These are phyloP conservation scores for Saturnispora quitensis DNA, from an alignment of 805 yeast genomes.

Conservation along the genomic window DNA sequence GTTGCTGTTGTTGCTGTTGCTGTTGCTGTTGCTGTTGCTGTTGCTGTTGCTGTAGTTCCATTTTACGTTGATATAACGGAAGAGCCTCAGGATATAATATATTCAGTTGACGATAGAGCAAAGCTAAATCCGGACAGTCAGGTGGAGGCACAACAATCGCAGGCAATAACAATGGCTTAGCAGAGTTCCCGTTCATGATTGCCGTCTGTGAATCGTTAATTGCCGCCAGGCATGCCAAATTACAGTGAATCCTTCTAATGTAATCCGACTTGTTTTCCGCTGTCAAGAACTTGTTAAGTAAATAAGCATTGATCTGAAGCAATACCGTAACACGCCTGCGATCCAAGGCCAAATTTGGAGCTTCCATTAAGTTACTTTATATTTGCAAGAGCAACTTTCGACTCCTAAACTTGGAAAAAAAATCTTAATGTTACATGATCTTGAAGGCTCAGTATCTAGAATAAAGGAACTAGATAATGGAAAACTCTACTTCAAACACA, in stretches of 20 bases:
- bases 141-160: constrained; percentile 45
- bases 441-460: not conserved
- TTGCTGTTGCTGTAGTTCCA: constrained; percentile 14
- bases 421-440: not conserved
- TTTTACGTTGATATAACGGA: constrained; percentile 22
- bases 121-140: constrained; percentile 44
- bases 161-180: constrained; percentile 26
- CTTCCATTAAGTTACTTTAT: not conserved
- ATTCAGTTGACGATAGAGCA: constrained; percentile 31
- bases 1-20: constrained; percentile 8
- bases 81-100: constrained; percentile 44
- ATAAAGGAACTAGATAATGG: not conserved
- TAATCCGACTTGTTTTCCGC: constrained; percentile 26
- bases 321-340: constrained; percentile 28
- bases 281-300: constrained; percentile 25
- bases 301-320: constrained; percentile 28
- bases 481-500: not conserved
- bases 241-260: constrained; percentile 29
- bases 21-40: constrained; percentile 9
- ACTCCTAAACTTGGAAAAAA: not conserved
- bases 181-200: constrained; percentile 21
- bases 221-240: constrained; percentile 29
- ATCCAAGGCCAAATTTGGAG: constrained; percentile 15
- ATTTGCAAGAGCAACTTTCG: not conserved
- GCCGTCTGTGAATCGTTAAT: constrained; percentile 28